Evolutionary conservation across 1,284 basidiomycete genomes (phyloP), one percentile per base, ranked within the genome.

Genomic region (Polyporus tsugae): DNA sequence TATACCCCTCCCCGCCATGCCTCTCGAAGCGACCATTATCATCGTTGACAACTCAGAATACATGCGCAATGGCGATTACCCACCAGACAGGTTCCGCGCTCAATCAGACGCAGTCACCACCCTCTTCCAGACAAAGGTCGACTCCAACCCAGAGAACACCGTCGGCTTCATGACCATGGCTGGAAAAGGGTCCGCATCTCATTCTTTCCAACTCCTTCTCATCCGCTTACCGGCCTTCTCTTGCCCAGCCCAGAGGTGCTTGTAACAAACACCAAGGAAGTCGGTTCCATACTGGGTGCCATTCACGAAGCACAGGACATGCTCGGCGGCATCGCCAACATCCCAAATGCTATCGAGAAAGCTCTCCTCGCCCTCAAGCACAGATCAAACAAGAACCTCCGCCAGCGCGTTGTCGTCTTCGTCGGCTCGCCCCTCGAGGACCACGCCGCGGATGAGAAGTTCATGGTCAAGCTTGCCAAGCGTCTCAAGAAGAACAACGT

Each of bases 401-500:
- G 96, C 36, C 97, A 99, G 78, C 90, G 97, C 53, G 94, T 99
- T 74, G 90, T 99, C 75, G 93, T 95, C 57, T 98, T 99, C 75
- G 90, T 97, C 66, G 96, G 91, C 29, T 97, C 95, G 6, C 98
- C 98, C 0, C 81, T 96, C 15, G 86, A 88, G 39, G 89, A 86
- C n/a, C 77, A 83, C 29, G 88, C 86, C 9, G 86, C 88, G 7
- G 90, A 94, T 70, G 91, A 94, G 77, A 90, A 92, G 75, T 86
- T 85, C 68, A 89, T 97, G 85, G 84, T 94, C 74, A 91, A 90
- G 80, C 88, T 99, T 19, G 97, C 96, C 29, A 98, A 97, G 86
- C 97, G 96, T 81, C 86, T 99, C 74, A 98, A 98, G 86, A 99
- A 99, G 91, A 99, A 99, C 82, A 99, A 99, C 76, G 96, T 99